These are phyloP conservation scores for Exophiala aquamarina DNA, from an alignment of 2,329 filamentous ascomycete species.

Conservation along the genomic window DNA sequence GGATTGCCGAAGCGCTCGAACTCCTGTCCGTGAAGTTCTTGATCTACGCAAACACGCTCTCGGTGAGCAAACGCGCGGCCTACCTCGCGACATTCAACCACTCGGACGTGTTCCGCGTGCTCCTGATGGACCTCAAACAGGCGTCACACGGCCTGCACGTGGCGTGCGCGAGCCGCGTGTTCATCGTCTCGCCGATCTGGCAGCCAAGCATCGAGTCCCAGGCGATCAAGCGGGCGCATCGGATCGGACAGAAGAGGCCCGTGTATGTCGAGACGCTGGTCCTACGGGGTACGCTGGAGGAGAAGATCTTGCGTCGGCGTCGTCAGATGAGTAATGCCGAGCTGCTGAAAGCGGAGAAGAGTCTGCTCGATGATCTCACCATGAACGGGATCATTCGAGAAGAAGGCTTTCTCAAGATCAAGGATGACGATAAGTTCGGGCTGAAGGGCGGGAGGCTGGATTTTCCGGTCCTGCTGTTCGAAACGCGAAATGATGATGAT, in stretches of 20 bases:
- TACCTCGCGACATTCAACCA: conserved; percentile 80
- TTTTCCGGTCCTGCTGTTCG: conserved; percentile 17
- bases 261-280: conserved; percentile 87
- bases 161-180: conserved; percentile 77
- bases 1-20: conserved; percentile 80
- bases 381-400: conserved; percentile 61
- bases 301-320: conserved; percentile 74
- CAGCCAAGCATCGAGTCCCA: conserved; percentile 83
- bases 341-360: conserved; percentile 52
- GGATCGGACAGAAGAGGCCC: conserved; percentile 76
- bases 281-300: conserved; percentile 76
- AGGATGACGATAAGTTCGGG: conserved; percentile 30
- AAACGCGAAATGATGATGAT: conserved; percentile 4
- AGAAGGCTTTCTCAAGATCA: conserved; percentile 50
- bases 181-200: conserved; percentile 85
- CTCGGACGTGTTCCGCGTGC: conserved; percentile 67
- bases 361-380: conserved; percentile 57
- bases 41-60: conserved; percentile 57
- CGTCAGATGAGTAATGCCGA: conserved; percentile 69
- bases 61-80: conserved; percentile 62
- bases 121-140: conserved; percentile 88
- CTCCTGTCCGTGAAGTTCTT: conserved; percentile 63
- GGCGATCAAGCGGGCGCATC: conserved; percentile 83
- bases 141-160: conserved; percentile 88
- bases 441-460: conserved; percentile 13